Percentiles rank a stretch among this genome's conserved stretches.
Conservation (phyloP, 805 yeast genomes). For the Teunomyces panamensis region DNA sequence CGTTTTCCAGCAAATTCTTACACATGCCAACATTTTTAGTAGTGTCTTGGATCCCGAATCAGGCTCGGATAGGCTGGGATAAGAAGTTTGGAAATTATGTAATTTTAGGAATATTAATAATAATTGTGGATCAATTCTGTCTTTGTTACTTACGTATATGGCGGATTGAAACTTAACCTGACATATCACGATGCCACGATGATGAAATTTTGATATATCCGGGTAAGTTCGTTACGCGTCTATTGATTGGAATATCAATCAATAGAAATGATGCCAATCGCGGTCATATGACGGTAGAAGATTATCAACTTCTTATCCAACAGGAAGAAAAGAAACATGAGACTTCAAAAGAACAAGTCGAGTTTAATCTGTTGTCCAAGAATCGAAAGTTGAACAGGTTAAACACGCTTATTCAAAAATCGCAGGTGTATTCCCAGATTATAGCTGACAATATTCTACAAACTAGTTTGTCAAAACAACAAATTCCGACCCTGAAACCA, state of each 20-base stretch:
- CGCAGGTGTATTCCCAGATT: conserved; percentile 83
- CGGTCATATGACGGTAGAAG: conserved; percentile 1
- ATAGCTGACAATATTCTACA: conserved; percentile 75
- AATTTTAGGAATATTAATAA: neutral
- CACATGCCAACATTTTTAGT: neutral
- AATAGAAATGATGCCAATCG: neutral
- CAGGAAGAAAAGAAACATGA: neutral
- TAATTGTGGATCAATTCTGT: neutral
- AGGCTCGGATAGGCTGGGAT: neutral
- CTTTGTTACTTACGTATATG: neutral
- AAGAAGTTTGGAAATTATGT: neutral
- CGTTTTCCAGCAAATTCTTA: neutral
- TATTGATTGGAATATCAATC: too few species aligned
- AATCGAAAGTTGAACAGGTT: conserved; percentile 63
- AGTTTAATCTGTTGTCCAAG: conserved; percentile 45
- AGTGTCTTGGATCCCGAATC: neutral
- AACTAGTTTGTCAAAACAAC: conserved; percentile 27
- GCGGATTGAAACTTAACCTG: neutral
- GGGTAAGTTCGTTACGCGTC: conserved; percentile 1
- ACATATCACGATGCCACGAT: neutral
- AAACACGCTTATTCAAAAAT: conserved; percentile 75
- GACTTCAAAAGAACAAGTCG: conserved; percentile 28
- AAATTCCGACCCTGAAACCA: conserved; percentile 44
- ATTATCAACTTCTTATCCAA: conserved; percentile 3
- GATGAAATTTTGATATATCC: neutral